Percentiles rank a stretch among this genome's conserved stretches.
These are phyloP conservation scores for Castanea crenata DNA, from an alignment of 306 rosid genomes.

Conservation along the genomic window DNA sequence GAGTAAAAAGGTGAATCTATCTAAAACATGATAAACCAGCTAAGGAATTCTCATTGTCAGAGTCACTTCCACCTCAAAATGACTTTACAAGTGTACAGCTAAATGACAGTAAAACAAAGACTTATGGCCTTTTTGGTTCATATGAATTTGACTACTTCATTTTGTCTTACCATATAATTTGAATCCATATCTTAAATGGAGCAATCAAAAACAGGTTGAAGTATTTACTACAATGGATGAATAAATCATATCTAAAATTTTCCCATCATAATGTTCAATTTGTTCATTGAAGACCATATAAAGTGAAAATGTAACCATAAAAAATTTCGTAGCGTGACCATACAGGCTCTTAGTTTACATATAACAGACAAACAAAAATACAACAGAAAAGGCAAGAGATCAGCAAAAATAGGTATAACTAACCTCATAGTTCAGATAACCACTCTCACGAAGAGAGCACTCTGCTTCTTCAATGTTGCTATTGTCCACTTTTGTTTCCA, in stretches of 20 bases:
- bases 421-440: conserved; percentile 92
- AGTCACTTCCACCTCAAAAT: background rate
- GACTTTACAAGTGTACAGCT: background rate
- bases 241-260: background rate
- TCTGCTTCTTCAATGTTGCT: conserved; percentile 95
- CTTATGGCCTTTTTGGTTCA: background rate
- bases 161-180: background rate
- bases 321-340: background rate
- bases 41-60: background rate
- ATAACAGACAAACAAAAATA: background rate
- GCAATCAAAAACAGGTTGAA: background rate
- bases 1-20: no score
- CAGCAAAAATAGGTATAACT: conserved; percentile 14
- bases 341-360: background rate
- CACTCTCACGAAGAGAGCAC: conserved; percentile 87
- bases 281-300: background rate
- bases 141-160: background rate
- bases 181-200: background rate
- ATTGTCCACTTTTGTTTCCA: conserved; percentile 62
- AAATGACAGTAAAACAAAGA: background rate
- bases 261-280: background rate
- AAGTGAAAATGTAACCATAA: background rate
- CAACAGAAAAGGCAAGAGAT: conserved; percentile 6
- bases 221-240: background rate
- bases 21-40: background rate